phyloP scores from a whole-genome alignment of 768 basidiomycete species.

The Leucogyrophana mollusca region DNA sequence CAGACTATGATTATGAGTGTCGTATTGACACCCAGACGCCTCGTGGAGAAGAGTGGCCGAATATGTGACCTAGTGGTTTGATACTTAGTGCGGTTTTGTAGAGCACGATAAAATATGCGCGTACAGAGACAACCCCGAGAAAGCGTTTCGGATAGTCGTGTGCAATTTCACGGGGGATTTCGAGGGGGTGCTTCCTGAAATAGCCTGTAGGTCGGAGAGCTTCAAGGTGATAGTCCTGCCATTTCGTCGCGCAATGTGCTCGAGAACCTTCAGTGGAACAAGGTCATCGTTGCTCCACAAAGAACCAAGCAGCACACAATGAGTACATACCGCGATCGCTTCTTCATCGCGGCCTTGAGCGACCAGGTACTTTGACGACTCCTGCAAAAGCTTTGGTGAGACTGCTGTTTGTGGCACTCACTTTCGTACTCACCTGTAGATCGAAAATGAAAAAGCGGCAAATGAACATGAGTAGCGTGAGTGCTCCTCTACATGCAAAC shows the following conservation, averaged over 20 bases:
- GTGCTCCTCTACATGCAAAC: conserved; percentile 35
- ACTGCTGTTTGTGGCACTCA: too few species aligned
- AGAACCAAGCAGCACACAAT: too few species aligned
- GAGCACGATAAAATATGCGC: conserved; percentile 9
- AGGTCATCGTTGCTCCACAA: not conserved
- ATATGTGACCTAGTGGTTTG: conserved; percentile 41
- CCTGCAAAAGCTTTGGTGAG: conserved; percentile 28
- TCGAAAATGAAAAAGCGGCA: conserved; percentile 56
- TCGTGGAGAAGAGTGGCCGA: conserved; percentile 46
- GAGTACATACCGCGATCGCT: conserved; percentile 47
- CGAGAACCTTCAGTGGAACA: conserved; percentile 35
- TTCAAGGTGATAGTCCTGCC: conserved; percentile 45
- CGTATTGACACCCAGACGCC: conserved; percentile 44
- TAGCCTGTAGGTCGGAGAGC: conserved; percentile 39
- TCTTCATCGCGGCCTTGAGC: conserved; percentile 56
- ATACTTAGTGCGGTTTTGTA: not conserved
- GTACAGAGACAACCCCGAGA: conserved; percentile 41
- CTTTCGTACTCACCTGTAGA: conserved; percentile 27
- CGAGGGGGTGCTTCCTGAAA: conserved; percentile 19
- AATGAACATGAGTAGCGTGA: conserved; percentile 54
- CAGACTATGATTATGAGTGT: conserved; percentile 49
- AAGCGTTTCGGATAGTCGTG: conserved; percentile 28
- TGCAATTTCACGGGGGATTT: conserved; percentile 13
- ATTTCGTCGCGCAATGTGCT: conserved; percentile 48
- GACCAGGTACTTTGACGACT: conserved; percentile 61